Conservation (phyloP, 73 alveolate species). For the Paramecium biaurelia region DNA sequence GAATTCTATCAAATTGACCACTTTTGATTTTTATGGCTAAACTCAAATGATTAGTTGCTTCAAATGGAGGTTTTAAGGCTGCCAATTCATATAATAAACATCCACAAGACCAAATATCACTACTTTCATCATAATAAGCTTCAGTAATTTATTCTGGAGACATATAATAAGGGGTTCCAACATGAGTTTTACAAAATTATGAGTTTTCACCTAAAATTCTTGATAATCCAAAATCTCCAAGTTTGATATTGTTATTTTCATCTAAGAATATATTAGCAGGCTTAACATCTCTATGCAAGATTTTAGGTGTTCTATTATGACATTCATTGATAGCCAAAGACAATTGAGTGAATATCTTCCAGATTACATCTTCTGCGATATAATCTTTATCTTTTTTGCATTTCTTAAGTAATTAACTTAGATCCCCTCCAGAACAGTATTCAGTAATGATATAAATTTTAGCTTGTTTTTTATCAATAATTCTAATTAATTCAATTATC, state of each 20-base stretch:
- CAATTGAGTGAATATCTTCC: constrained; percentile 95
- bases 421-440: constrained; percentile 94
- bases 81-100: constrained; percentile 92
- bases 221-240: constrained; percentile 96
- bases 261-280: constrained; percentile 95
- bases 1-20: constrained; percentile 89
- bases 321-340: constrained; percentile 91
- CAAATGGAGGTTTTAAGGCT: constrained; percentile 91
- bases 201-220: constrained; percentile 83
- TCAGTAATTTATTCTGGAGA: constrained; percentile 92
- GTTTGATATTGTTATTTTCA: constrained; percentile 83
- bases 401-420: constrained; percentile 85
- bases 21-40: constrained; percentile 90
- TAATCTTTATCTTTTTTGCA: constrained; percentile 85
- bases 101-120: constrained; percentile 94
- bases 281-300: constrained; percentile 93
- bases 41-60: constrained; percentile 86
- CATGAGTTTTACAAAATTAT: constrained; percentile 92
- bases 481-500: constrained; percentile 40
- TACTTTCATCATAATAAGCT: constrained; percentile 88
- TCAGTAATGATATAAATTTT: constrained; percentile 94
- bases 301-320: constrained; percentile 87
- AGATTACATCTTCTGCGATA: constrained; percentile 93
- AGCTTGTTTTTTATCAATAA: constrained; percentile 82
- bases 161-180: constrained; percentile 98